These are phyloP conservation scores for Ceratobasidium sp. DNA, from an alignment of 1,284 basidiomycete genomes.

Conservation along the genomic window DNA sequence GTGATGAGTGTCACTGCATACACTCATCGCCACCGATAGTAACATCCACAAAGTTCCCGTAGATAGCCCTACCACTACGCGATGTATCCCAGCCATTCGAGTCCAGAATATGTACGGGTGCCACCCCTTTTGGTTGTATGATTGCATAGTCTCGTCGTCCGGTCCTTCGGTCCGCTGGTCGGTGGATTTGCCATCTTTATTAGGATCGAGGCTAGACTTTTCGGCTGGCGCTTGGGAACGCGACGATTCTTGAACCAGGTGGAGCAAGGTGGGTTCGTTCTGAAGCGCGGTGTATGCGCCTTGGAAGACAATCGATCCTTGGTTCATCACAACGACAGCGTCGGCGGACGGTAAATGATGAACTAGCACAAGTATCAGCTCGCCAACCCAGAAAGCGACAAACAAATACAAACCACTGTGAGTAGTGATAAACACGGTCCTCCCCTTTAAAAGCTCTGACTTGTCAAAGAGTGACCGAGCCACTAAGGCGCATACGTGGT, in stretches of 20 bases:
- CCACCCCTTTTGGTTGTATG: slow-evolving; percentile 16
- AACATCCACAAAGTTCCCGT: not conserved
- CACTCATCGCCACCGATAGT: not conserved
- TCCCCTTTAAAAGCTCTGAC: slow-evolving; percentile 5
- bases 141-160: not conserved
- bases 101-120: slow-evolving; percentile 25
- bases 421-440: slow-evolving; percentile 12
- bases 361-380: not conserved
- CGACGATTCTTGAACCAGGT: not conserved
- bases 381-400: not conserved
- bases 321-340: slow-evolving; percentile 5
- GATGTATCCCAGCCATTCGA: slow-evolving; percentile 11
- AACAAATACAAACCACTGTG: not conserved
- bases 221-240: not conserved
- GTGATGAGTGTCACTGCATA: not conserved
- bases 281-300: not conserved
- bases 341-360: slow-evolving; percentile 17
- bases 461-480: not conserved
- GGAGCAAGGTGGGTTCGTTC: slow-evolving; percentile 1
- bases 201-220: not conserved
- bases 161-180: not conserved
- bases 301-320: slow-evolving; percentile 7
- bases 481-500: not conserved
- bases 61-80: not conserved
- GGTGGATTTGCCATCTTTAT: not conserved